phyloP scores from a whole-genome alignment of 2,329 filamentous ascomycete genomes.

The Cyanodermella asteris region DNA sequence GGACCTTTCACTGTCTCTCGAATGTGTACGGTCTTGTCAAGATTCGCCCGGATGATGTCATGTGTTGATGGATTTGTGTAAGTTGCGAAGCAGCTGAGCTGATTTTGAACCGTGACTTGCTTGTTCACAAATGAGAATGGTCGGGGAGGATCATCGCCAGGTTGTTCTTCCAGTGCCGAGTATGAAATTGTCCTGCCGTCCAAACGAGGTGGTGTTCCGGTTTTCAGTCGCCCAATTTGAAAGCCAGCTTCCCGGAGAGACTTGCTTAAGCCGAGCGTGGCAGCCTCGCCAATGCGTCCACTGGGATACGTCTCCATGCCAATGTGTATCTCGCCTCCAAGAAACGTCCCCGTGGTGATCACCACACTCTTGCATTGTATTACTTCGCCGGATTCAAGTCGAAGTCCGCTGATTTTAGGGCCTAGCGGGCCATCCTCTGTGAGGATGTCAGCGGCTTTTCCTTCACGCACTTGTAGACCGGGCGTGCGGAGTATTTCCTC shows the following conservation, averaged over 20 bases:
- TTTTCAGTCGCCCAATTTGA: slow-evolving; percentile 74
- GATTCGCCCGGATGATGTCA: slow-evolving; percentile 61
- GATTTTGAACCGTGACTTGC: slow-evolving; percentile 52
- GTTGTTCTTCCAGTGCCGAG: slow-evolving; percentile 44
- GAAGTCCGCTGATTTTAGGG: slow-evolving; percentile 57
- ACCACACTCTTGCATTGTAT: slow-evolving; percentile 63
- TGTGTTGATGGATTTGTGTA: slow-evolving; percentile 71
- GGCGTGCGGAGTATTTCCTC: slow-evolving; percentile 61
- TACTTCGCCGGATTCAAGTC: slow-evolving; percentile 69
- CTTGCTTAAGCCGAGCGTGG: slow-evolving; percentile 79
- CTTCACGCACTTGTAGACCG: slow-evolving; percentile 60
- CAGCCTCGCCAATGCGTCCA: slow-evolving; percentile 80
- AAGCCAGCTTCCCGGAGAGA: slow-evolving; percentile 78
- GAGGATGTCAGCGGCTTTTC: slow-evolving; percentile 82
- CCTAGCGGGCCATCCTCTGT: slow-evolving; percentile 21
- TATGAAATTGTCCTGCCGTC: slow-evolving; percentile 69
- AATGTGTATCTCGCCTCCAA: slow-evolving; percentile 92
- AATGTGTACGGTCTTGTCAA: slow-evolving; percentile 94
- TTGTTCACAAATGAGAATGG: slow-evolving; percentile 86
- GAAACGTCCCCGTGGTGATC: slow-evolving; percentile 89
- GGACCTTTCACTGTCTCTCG: slow-evolving; percentile 86
- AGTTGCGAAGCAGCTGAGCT: slow-evolving; percentile 70
- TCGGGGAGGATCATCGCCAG: slow-evolving; percentile 62
- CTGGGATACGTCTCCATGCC: slow-evolving; percentile 67
- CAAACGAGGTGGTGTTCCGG: slow-evolving; percentile 77